Base-by-base conservation (phyloP, 441 rosid species). In the Corymbia calophylla region DNA sequence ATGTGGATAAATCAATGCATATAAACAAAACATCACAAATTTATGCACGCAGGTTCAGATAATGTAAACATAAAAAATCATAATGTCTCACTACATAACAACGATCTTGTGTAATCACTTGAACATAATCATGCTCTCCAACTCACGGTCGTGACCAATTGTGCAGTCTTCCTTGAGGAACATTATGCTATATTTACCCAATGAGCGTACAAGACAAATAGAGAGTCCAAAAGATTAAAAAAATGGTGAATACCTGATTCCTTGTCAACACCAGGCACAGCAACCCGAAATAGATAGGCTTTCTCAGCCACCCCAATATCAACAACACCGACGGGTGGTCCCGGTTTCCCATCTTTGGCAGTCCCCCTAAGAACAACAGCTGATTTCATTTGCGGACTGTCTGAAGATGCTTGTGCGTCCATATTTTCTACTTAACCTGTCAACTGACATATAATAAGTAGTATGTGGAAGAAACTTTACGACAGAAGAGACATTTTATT, bases 211-310 rank as follows among this genome's bases (percentile, higher is more conserved):
- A 87, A 27, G 32, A 89, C 25, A 44, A 56, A 88, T 32, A 47
- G 31, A 53, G 54, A 53, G 29, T 60, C 84, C 29, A 73, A 73
- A 27, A 54, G 27, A n/a, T 86, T 81, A 48, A 44, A 60, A 39
- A 77, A 87, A 80, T 91, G 68, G 64, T 58, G 85, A 94, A 92
- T 95, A 96, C 99, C 89, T 90, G 89, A 93, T 89, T 95, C 92
- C 81, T 91, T 95, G 88, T 89, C 92, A 49, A 94, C 81, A 70
- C 99, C 96, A 27, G 99, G 97, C 89, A 97, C 91, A 62, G 95
- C 93, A 89, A 97, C 95, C 54, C 97, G 92, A 90, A 97, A 96
- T 77, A 97, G 88, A 90, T 94, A 97, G n/a, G 98, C 95, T 58
- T 81, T 84, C 86, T 94, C 94, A 89, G 97, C 93, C 17, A 92